Percentiles rank a stretch among this genome's conserved stretches.
Conservation (phyloP, 2,329 filamentous ascomycete genomes). For the Botrytis medusae region DNA sequence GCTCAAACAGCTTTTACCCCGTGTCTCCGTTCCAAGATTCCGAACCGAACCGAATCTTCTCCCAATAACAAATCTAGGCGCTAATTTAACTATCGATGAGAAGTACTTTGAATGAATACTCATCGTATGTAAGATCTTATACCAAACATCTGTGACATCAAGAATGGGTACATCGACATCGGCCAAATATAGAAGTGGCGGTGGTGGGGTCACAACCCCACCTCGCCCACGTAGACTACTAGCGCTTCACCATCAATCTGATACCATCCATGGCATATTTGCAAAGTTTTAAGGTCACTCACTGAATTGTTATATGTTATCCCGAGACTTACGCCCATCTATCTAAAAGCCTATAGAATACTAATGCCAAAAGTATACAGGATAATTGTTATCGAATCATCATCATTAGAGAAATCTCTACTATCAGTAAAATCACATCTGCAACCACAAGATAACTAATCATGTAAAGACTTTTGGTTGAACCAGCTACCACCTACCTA, state of each 20-base stretch:
- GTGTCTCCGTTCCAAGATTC: neutral
- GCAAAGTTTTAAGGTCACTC: neutral
- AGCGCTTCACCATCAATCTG: neutral
- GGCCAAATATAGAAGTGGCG: constrained; percentile 1
- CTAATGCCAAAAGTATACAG: neutral
- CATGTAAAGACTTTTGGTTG: neutral
- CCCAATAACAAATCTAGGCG: neutral
- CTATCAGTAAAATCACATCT: neutral
- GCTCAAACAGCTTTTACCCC: neutral
- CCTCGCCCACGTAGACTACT: neutral
- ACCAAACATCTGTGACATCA: neutral
- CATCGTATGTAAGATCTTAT: neutral
- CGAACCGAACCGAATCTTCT: neutral
- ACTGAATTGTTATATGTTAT: neutral
- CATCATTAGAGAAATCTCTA: neutral
- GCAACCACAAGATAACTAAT: neutral
- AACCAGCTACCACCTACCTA: neutral
- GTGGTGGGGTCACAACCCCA: neutral
- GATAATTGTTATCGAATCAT: neutral
- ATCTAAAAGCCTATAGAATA: neutral
- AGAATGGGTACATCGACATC: neutral
- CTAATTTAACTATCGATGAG: neutral
- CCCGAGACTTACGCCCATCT: neutral
- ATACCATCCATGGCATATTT: neutral
- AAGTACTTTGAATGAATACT: neutral